Evolutionary conservation across 73 alveolate genomes (phyloP).

Genomic region (Stentor roeselii): DNA sequence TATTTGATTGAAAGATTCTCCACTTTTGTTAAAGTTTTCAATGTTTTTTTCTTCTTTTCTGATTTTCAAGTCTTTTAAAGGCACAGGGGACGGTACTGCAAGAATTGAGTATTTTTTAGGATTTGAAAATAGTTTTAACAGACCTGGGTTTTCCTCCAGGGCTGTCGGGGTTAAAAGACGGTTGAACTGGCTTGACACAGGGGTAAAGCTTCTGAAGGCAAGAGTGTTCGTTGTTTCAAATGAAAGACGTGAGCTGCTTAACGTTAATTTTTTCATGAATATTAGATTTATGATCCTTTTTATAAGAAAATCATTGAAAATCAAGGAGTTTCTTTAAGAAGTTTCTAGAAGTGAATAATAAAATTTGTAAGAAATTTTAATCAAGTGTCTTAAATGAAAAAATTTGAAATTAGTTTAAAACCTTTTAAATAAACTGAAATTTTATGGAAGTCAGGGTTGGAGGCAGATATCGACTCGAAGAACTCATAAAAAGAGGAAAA

Average conservation of each 20-base stretch:
- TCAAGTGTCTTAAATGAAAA: too few species aligned
- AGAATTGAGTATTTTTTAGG: neutral
- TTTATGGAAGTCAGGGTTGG: conserved; percentile 7
- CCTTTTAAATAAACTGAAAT: too few species aligned
- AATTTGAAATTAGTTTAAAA: too few species aligned
- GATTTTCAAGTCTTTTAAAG: too few species aligned
- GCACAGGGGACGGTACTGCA: neutral
- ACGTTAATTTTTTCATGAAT: neutral
- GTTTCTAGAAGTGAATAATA: too few species aligned
- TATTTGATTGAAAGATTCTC: neutral
- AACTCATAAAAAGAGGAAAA: neutral
- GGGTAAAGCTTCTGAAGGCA: neutral
- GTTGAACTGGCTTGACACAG: neutral
- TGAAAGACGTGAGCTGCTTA: neutral
- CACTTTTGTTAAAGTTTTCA: neutral
- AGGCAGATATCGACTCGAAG: neutral
- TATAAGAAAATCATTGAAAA: too few species aligned
- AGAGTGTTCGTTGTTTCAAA: neutral
- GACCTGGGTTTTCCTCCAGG: neutral
- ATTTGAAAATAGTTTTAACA: neutral
- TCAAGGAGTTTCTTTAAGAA: too few species aligned
- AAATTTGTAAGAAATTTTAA: too few species aligned
- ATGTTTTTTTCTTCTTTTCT: neutral
- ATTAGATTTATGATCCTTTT: neutral
- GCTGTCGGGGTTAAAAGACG: neutral